phyloP scores from a whole-genome alignment of 1,284 basidiomycete species.

The Rhodotorula sp. region DNA sequence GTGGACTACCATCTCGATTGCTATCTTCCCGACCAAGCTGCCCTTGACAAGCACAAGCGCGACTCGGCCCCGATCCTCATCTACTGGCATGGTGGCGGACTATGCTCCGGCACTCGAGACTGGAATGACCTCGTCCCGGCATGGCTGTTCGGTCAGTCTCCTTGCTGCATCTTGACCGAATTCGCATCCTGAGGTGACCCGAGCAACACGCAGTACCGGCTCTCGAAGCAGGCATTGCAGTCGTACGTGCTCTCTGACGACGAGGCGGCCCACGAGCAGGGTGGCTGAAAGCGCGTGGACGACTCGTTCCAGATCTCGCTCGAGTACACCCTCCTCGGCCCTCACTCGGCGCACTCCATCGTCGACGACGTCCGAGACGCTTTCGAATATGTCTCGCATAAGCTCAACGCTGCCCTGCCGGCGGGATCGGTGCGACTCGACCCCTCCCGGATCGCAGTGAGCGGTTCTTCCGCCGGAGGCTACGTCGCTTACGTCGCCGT shows the following conservation, averaged over 20 bases:
- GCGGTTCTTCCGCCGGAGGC: not conserved
- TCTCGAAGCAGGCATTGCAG: not conserved
- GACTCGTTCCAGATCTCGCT: slow-evolving; percentile 4
- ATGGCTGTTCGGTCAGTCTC: slow-evolving; percentile 9
- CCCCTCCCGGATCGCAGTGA: not conserved
- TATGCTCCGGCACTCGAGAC: slow-evolving; percentile 3
- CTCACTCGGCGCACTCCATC: not conserved
- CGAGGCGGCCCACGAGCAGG: not conserved
- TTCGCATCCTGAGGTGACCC: not conserved
- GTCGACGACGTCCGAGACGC: slow-evolving; percentile 9
- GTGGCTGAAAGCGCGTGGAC: no score
- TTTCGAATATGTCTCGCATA: not conserved
- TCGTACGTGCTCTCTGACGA: not conserved
- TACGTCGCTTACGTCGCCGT: slow-evolving; percentile 6
- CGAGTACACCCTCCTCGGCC: slow-evolving; percentile 19
- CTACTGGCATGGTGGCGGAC: slow-evolving; percentile 14
- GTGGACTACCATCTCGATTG: slow-evolving; percentile 4
- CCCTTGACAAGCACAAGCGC: no score
- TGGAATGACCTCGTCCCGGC: slow-evolving; percentile 1
- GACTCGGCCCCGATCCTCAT: slow-evolving; percentile 1
- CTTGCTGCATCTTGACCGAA: no score
- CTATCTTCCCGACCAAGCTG: not conserved
- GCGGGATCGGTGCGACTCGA: not conserved
- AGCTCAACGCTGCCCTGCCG: slow-evolving; percentile 1
- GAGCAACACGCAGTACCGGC: not conserved